Conservation (phyloP, 805 yeast species). For the Candida vaughaniae region DNA sequence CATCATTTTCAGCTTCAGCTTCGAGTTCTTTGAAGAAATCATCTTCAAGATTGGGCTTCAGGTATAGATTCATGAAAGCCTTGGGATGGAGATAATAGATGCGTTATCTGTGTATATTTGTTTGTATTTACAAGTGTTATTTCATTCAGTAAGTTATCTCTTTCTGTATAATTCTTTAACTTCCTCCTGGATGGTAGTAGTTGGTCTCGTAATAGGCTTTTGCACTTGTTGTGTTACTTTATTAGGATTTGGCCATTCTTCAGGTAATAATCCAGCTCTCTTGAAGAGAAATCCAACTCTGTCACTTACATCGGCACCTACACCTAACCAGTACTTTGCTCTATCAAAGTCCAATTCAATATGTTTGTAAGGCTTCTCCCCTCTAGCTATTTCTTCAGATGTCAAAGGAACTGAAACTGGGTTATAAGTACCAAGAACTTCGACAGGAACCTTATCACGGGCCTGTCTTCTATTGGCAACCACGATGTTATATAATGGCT, state of each 20-base stretch:
- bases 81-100: neutral
- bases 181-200: conserved; percentile 30
- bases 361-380: conserved; percentile 68
- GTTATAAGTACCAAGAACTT: conserved; percentile 91
- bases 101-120: neutral
- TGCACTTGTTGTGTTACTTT: conserved; percentile 33
- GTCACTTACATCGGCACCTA: conserved; percentile 92
- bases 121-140: neutral
- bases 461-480: conserved; percentile 76
- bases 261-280: conserved; percentile 70
- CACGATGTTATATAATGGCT: conserved; percentile 89
- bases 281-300: conserved; percentile 73
- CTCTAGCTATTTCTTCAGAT: conserved; percentile 56
- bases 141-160: conserved; percentile 16
- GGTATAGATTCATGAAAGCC: conserved; percentile 3
- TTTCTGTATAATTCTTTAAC: conserved; percentile 31
- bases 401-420: conserved; percentile 75
- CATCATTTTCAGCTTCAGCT: too few relatives aligned
- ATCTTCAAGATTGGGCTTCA: conserved; percentile 7
- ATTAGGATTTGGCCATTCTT: conserved; percentile 56
- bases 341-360: conserved; percentile 82
- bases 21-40: too few relatives aligned
- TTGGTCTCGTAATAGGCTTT: conserved; percentile 27
- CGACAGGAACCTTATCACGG: conserved; percentile 86
- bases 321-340: conserved; percentile 95